phyloP scores from a whole-genome alignment of 2,329 filamentous ascomycete species.

The Trichothecium sympodiale region DNA sequence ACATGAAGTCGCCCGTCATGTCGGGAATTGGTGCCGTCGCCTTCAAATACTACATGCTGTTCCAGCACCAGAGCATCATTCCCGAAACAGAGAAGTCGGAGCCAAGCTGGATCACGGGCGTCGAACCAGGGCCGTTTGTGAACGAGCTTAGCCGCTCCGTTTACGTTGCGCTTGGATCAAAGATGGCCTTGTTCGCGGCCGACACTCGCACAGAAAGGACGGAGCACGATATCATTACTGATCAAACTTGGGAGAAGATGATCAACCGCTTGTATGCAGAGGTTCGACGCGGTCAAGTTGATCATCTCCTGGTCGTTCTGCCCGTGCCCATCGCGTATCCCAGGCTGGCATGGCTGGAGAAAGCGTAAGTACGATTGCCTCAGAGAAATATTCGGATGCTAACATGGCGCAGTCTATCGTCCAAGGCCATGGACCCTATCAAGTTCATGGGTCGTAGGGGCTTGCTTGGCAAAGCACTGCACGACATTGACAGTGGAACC shows the following conservation, averaged over 20 bases:
- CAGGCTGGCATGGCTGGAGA: slow-evolving; percentile 59
- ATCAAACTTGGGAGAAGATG: slow-evolving; percentile 74
- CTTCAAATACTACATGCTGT: slow-evolving; percentile 98
- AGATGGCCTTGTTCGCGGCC: slow-evolving; percentile 72
- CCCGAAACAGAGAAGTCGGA: slow-evolving; percentile 75
- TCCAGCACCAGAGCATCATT: slow-evolving; percentile 85
- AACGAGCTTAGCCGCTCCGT: slow-evolving; percentile 73
- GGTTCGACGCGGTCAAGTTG: slow-evolving; percentile 71
- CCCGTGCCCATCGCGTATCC: slow-evolving; percentile 79
- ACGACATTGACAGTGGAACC: slow-evolving; percentile 82
- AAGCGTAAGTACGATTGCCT: slow-evolving; percentile 57
- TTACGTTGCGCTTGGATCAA: slow-evolving; percentile 72
- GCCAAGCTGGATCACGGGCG: slow-evolving; percentile 82
- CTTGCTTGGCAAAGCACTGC: slow-evolving; percentile 67
- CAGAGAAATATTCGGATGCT: too few relatives aligned
- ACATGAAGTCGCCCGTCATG: slow-evolving; percentile 86
- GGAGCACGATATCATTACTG: slow-evolving; percentile 66
- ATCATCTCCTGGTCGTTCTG: slow-evolving; percentile 79
- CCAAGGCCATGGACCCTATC: slow-evolving; percentile 73
- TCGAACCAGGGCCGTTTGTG: slow-evolving; percentile 78
- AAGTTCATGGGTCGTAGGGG: slow-evolving; percentile 80
- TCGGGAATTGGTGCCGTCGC: slow-evolving; percentile 81
- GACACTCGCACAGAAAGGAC: slow-evolving; percentile 89
- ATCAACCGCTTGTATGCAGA: slow-evolving; percentile 79
- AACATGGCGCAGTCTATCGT: slow-evolving; percentile 55